These are phyloP conservation scores for Lodderomyces orthopsilosis DNA, from an alignment of 1,139 yeast genomes.

Conservation along the genomic window DNA sequence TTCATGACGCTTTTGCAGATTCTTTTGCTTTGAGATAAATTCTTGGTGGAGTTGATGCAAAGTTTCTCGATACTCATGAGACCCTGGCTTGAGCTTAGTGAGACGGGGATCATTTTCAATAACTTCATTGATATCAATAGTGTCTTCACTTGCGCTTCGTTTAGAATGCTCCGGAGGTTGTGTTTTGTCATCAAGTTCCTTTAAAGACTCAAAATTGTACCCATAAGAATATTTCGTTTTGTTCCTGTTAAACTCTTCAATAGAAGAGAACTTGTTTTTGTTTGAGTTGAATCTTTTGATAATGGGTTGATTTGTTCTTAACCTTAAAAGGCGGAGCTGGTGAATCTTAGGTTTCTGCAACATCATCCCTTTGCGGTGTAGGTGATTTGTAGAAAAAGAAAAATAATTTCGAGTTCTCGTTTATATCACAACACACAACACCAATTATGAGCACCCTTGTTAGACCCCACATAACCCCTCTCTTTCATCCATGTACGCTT, in stretches of 20 bases:
- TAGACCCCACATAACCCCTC: neutral
- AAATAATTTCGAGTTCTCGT: too few species aligned
- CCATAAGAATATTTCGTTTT: constrained; percentile 38
- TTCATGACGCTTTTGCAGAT: constrained; percentile 25
- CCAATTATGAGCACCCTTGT: neutral
- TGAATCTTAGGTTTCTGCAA: neutral
- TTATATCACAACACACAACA: neutral
- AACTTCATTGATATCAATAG: constrained; percentile 21
- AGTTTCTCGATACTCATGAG: constrained; percentile 41
- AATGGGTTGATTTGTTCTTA: neutral
- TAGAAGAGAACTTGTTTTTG: constrained; percentile 18
- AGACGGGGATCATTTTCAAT: constrained; percentile 37
- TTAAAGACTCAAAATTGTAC: constrained; percentile 27
- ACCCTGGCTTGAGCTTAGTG: constrained; percentile 26
- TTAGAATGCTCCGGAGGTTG: constrained; percentile 8
- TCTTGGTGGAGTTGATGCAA: constrained; percentile 30
- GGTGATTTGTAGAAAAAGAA: neutral
- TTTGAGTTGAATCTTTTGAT: constrained; percentile 2
- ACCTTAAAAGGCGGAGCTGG: neutral
- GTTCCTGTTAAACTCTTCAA: constrained; percentile 40
- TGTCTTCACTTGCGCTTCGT: constrained; percentile 15
- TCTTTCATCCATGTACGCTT: neutral
- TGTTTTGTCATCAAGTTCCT: constrained; percentile 18
- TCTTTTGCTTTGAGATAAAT: constrained; percentile 20
- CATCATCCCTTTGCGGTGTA: neutral